Evolutionary conservation across 768 basidiomycete genomes (phyloP), one percentile per base, ranked within the genome.

Genomic region (Phlebiopsis flavidoalba): DNA sequence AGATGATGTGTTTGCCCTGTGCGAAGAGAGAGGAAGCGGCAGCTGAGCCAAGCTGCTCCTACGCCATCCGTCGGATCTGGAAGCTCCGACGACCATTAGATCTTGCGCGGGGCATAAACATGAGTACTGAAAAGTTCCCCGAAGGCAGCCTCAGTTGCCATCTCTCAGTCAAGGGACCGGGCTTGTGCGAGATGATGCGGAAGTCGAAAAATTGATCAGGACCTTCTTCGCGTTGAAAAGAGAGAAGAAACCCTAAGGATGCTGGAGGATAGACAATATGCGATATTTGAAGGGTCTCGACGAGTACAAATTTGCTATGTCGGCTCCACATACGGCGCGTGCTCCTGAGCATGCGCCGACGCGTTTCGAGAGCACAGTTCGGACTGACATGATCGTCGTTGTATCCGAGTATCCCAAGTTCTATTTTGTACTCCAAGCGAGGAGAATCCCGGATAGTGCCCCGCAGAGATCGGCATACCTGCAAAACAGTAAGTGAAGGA

Each of bases 141-240:
- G 36, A 35, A 19, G 47, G 58, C 49, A 59, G 49, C 33, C 21
- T 50, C 33, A 59, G 21, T 8, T 40, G 58, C 58, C 58, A 59
- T 26, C 19, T 11, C 15, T 22, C 35, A 5, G 54, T 55, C 22
- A 22, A 7, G 37, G 54, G 19, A 3, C 54, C 54, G 3, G 54
- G 54, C 19, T 6, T 26, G 11, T 43, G 21, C 2, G 17, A 8
- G n/a, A 55, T 12, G 19, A 55, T 14, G 37, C 10, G 5, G 40
- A 55, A 14, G 36, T 50, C 48, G 49, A 59, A 35, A 17, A 21
- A 1, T 26, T 37, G 8, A 15, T 40, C 49, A 48, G 17, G 35
- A 15, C 10, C 15, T 19, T 21, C 54, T 2, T 3, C 36, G 36
- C 58, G 36, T 3, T 31, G 26, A 31, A 2, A 6, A 31, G 26